Conservation (phyloP, 345 rosid species). For the Hypericum perforatum region DNA sequence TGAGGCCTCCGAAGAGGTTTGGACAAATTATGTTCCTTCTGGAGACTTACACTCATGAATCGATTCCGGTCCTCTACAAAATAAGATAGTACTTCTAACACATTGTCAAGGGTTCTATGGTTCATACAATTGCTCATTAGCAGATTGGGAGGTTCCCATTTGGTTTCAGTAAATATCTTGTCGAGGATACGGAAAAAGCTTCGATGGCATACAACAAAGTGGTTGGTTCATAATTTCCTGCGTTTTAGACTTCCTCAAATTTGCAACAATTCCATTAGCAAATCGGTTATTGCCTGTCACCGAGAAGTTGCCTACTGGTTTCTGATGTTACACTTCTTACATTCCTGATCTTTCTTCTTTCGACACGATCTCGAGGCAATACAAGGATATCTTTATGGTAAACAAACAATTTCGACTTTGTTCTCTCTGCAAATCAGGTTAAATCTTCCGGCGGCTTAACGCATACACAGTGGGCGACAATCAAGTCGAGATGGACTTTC, state of each 20-base stretch:
- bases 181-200: constrained; percentile 93
- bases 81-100: constrained; percentile 59
- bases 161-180: constrained; percentile 64
- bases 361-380: constrained; percentile 82
- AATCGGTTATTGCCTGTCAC: no score
- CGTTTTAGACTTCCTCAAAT: not conserved
- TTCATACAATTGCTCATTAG: not conserved
- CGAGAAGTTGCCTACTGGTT: no score
- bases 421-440: not conserved
- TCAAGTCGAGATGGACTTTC: constrained; percentile 89
- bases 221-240: constrained; percentile 41
- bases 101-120: not conserved
- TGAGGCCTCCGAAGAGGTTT: no score
- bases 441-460: constrained; percentile 11
- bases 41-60: constrained; percentile 83
- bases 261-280: no score
- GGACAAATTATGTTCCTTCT: no score
- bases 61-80: constrained; percentile 81
- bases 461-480: constrained; percentile 90
- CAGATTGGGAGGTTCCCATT: constrained; percentile 1
- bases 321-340: no score
- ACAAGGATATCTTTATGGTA: constrained; percentile 91
- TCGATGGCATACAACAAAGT: constrained; percentile 91
- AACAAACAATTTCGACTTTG: not conserved
- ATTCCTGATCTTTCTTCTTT: constrained; percentile 18